Evolutionary conservation across 495 filamentous ascomycete genomes (phyloP).

Genomic region (Hypoxylon fuscum): DNA sequence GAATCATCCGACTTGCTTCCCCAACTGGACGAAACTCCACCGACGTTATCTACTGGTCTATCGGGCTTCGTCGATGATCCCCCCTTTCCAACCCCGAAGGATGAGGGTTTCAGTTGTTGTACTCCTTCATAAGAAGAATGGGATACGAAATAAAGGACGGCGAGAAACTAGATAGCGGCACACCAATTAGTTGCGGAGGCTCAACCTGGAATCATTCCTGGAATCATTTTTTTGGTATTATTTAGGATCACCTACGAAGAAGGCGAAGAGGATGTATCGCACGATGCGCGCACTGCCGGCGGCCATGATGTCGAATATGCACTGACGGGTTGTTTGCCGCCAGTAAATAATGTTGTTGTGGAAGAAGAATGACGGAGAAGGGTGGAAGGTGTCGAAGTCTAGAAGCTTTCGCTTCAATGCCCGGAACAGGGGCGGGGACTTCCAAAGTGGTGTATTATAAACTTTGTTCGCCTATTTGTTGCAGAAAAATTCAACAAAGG

Average conservation of each 20-base stretch:
- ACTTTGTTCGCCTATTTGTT: constrained; percentile 25
- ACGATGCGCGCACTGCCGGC: constrained; percentile 73
- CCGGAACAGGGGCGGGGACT: constrained; percentile 24
- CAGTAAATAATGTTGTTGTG: constrained; percentile 3
- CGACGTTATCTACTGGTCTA: constrained; percentile 28
- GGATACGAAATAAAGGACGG: constrained; percentile 82
- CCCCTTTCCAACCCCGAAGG: constrained; percentile 32
- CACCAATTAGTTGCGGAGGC: constrained; percentile 19
- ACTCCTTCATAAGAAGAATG: constrained; percentile 65
- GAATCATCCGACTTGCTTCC: constrained; percentile 39
- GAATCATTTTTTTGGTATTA: too few relatives aligned
- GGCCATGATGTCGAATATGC: constrained; percentile 63
- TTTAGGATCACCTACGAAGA: constrained; percentile 71
- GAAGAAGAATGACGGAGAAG: constrained; percentile 10
- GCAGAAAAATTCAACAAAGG: constrained; percentile 26
- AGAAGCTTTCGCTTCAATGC: constrained; percentile 18
- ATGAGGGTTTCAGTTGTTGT: constrained; percentile 28
- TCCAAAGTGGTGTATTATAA: constrained; percentile 29
- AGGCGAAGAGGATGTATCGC: constrained; percentile 88
- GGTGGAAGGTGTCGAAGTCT: constrained; percentile 5
- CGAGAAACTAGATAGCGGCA: constrained; percentile 63
- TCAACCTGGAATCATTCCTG: neutral
- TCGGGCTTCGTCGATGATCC: constrained; percentile 46
- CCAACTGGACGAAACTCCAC: constrained; percentile 25
- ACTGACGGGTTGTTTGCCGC: constrained; percentile 17